These are phyloP conservation scores for Eucalyptus sp. DNA, from an alignment of 345 rosid species.

Conservation along the genomic window DNA sequence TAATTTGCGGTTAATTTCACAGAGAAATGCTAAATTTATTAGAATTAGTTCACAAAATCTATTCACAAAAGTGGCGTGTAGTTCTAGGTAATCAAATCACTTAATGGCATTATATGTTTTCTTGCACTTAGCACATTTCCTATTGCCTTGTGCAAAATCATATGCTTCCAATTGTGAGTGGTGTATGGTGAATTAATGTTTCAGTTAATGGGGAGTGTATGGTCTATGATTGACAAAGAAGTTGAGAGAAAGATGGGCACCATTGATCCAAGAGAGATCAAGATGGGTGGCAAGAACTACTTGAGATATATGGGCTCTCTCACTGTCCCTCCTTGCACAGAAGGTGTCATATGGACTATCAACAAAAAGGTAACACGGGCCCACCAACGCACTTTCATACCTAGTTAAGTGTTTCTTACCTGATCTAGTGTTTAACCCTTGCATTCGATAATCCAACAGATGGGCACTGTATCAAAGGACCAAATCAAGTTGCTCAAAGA, in stretches of 20 bases:
- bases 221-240: slow-evolving; percentile 1
- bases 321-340: slow-evolving; percentile 75
- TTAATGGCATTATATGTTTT: neutral
- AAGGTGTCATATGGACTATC: slow-evolving; percentile 66
- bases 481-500: slow-evolving; percentile 27
- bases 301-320: slow-evolving; percentile 75
- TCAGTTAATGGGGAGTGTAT: slow-evolving; percentile 14
- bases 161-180: neutral
- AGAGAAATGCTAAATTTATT: neutral
- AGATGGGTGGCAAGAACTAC: slow-evolving; percentile 30
- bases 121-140: neutral
- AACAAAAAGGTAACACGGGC: slow-evolving; percentile 20
- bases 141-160: neutral
- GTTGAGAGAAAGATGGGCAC: slow-evolving; percentile 22
- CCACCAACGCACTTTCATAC: neutral
- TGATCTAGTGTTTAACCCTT: neutral
- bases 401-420: neutral
- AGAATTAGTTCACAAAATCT: neutral
- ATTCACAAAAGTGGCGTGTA: neutral
- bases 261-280: slow-evolving; percentile 38
- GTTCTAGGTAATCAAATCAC: neutral
- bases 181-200: no score
- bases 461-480: slow-evolving; percentile 18
- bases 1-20: neutral
- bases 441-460: slow-evolving; percentile 4